Conservation (phyloP, 257 asterid genomes). For the Echites panduratus region DNA sequence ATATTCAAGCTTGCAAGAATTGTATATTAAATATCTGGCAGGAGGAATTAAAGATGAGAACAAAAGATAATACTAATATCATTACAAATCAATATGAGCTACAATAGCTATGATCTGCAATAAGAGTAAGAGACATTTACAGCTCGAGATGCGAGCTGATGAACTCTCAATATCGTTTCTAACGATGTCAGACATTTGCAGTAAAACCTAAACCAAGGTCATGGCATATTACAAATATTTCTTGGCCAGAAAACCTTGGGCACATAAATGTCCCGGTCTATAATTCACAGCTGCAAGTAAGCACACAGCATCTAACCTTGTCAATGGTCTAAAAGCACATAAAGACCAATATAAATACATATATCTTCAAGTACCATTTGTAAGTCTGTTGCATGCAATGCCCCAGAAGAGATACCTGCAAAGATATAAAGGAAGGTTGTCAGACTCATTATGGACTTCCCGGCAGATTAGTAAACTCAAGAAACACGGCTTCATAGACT, state of each 20-base stretch:
- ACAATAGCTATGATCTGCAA: neutral
- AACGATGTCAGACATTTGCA: neutral
- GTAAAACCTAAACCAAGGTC: slow-evolving; percentile 36
- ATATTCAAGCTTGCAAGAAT: neutral
- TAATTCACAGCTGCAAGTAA: neutral
- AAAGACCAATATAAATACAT: slow-evolving; percentile 14
- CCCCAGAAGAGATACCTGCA: slow-evolving; percentile 37
- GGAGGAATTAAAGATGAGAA: neutral
- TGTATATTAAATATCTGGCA: neutral
- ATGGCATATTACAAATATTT: slow-evolving; percentile 37
- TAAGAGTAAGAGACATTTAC: neutral
- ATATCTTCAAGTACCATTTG: slow-evolving; percentile 25
- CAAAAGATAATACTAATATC: neutral
- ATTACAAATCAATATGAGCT: neutral
- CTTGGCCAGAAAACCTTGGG: slow-evolving; percentile 23
- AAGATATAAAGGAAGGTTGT: neutral
- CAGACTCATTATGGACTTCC: neutral
- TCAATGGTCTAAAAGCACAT: slow-evolving; percentile 25
- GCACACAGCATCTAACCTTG: slow-evolving; percentile 20
- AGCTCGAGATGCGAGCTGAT: neutral
- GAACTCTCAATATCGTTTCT: neutral
- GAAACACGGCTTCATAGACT: neutral
- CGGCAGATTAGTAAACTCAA: neutral
- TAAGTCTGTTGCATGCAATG: slow-evolving; percentile 28
- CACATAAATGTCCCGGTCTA: slow-evolving; percentile 10